Evolutionary conservation across 164 flowering plant species (phyloP).

Genomic region (Dillenia suffruticosa): DNA sequence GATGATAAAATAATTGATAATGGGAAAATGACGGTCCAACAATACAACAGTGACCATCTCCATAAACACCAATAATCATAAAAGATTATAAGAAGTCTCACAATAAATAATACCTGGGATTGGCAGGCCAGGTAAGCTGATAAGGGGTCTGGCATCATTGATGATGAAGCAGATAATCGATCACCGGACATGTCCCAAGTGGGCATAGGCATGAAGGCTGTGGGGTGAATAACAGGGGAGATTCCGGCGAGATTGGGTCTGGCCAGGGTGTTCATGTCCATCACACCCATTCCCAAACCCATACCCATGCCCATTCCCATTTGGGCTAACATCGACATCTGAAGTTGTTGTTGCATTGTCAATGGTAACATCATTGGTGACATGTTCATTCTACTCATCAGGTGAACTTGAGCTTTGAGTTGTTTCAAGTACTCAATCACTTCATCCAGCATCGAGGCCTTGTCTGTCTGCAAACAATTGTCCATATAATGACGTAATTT

Average conservation of each 20-base stretch:
- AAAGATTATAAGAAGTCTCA: too few species aligned
- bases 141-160: constrained; percentile 45
- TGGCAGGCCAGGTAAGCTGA: constrained; percentile 60
- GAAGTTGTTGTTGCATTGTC: constrained; percentile 71
- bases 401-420: constrained; percentile 68
- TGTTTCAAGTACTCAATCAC: constrained; percentile 86
- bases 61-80: too few species aligned
- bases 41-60: too few species aligned
- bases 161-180: constrained; percentile 16
- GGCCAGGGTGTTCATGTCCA: constrained; percentile 48
- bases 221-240: constrained; percentile 40
- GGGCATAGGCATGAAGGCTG: constrained; percentile 37
- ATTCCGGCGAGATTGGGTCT: constrained; percentile 39
- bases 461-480: constrained; percentile 55
- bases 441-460: constrained; percentile 90
- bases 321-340: constrained; percentile 69
- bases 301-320: constrained; percentile 58
- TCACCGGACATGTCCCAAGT: constrained; percentile 42
- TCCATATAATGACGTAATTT: background rate
- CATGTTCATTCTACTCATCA: constrained; percentile 63
- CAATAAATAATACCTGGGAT: constrained; percentile 33
- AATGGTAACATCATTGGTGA: constrained; percentile 68
- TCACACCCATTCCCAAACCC: constrained; percentile 43
- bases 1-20: too few species aligned
- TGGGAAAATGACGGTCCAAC: too few species aligned